Evolutionary conservation across 352 stramenopile genomes (phyloP).

Genomic region (Phytophthora quininea): DNA sequence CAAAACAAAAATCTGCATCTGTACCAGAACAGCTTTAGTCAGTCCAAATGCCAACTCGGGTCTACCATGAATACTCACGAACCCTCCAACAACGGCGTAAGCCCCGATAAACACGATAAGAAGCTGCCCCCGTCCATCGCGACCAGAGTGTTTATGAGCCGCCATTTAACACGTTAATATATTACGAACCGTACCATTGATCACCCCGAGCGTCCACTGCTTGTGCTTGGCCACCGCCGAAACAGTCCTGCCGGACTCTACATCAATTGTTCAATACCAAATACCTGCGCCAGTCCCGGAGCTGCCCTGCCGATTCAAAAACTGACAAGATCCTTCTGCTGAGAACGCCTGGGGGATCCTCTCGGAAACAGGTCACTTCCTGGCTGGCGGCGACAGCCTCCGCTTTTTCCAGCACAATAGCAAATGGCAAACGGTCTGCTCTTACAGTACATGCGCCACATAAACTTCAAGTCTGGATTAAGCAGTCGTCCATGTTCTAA

Average conservation of each 20-base stretch:
- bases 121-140: slow-evolving; percentile 50
- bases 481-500: neutral
- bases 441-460: neutral
- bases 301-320: slow-evolving; percentile 28
- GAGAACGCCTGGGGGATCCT: slow-evolving; percentile 10
- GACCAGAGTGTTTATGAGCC: slow-evolving; percentile 63
- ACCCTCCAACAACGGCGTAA: slow-evolving; percentile 58
- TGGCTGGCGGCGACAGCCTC: slow-evolving; percentile 43
- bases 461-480: neutral
- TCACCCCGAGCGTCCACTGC: slow-evolving; percentile 31
- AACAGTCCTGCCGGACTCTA: slow-evolving; percentile 13
- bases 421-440: neutral
- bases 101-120: slow-evolving; percentile 52
- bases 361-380: slow-evolving; percentile 35
- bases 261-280: slow-evolving; percentile 62
- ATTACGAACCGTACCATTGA: too few relatives aligned
- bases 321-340: slow-evolving; percentile 30
- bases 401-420: neutral
- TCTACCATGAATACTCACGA: slow-evolving; percentile 36
- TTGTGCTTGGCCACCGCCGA: slow-evolving; percentile 60
- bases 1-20: neutral
- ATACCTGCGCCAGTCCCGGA: slow-evolving; percentile 54
- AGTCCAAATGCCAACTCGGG: slow-evolving; percentile 40
- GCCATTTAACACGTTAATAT: neutral
- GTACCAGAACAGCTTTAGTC: slow-evolving; percentile 25